Evolutionary conservation across 139 green algal species (phyloP), one percentile per base, ranked within the genome.

Genomic region (Picochlorum sp.): DNA sequence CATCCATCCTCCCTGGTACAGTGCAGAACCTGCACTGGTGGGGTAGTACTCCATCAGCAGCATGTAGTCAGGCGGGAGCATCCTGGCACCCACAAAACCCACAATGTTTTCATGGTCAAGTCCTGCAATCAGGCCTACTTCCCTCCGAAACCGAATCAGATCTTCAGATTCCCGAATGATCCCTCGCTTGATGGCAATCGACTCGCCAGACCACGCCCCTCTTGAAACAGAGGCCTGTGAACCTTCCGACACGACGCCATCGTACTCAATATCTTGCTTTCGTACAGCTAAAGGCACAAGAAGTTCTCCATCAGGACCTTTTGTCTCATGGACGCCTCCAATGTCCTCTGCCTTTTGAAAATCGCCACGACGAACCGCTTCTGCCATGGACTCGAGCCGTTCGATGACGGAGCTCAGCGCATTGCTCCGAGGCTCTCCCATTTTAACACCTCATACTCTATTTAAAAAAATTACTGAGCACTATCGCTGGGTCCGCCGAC

Each of bases 171-270:
- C 67, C 41, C 38, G 37, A 32, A 65, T 20, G 21, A 67, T 68
- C 4, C 73, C 65, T 28, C 69, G 75, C 72, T 95, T 95, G 10
- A 95, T 66, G 0, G 87, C 88, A n/a, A 94, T 87, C 5, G 51
- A 16, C 23, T 59, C 20, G 23, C 23, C 21, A n/a, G 21, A 1
- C 32, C 20, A 60, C 77, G 1, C 28, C n/a, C 38, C 71, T 3
- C 10, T 14, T 14, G 67, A 70, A 1, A 91, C 78, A 0, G 41
- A 59, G 38, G 81, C 79, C 52, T 89, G 68, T 9, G 69, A 59
- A 21, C 77, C 78, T n/a, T 68, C 15, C 0, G 62, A 73, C 9
- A 84, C 30, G 4, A 41, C 8, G n/a, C 20, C 54, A 15, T 10
- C 41, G 9, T 8, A 57, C 6, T 54, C 18, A 54, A 54, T 54